A percentile compares a stretch with the other conserved stretches of the same genome.
These are phyloP conservation scores for Onygenales sp. DNA, from an alignment of 2,329 filamentous ascomycete species.

Conservation along the genomic window DNA sequence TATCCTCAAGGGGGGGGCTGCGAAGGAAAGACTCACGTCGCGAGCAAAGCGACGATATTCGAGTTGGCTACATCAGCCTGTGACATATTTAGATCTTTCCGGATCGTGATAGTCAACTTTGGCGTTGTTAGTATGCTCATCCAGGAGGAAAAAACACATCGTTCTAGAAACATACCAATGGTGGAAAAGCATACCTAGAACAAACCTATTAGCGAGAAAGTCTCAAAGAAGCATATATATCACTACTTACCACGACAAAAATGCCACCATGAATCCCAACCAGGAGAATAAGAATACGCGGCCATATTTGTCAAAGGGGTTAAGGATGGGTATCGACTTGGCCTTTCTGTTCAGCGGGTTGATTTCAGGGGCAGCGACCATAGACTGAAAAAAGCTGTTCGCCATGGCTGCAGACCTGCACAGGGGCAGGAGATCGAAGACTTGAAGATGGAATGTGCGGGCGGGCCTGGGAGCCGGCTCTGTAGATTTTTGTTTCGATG, in stretches of 20 bases:
- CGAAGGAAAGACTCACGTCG: conserved; percentile 43
- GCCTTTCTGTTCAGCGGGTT: conserved; percentile 82
- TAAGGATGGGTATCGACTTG: conserved; percentile 66
- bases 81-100: conserved; percentile 63
- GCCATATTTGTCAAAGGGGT: conserved; percentile 69
- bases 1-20: not conserved
- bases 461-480: no score
- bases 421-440: no score
- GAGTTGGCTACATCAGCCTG: conserved; percentile 71
- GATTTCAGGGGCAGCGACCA: conserved; percentile 53
- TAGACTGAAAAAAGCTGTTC: conserved; percentile 17
- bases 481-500: no score
- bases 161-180: conserved; percentile 49
- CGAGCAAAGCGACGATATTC: conserved; percentile 72
- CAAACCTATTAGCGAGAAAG: not conserved
- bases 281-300: conserved; percentile 86
- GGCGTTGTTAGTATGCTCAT: conserved; percentile 12
- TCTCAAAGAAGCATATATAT: not conserved
- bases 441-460: no score
- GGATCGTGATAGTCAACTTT: conserved; percentile 65
- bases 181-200: conserved; percentile 74
- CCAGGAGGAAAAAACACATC: conserved; percentile 7
- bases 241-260: conserved; percentile 61
- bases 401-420: conserved; percentile 7
- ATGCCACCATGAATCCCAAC: conserved; percentile 77